Base-by-base conservation (phyloP, 345 rosid genomes). In the Salix caprea region DNA sequence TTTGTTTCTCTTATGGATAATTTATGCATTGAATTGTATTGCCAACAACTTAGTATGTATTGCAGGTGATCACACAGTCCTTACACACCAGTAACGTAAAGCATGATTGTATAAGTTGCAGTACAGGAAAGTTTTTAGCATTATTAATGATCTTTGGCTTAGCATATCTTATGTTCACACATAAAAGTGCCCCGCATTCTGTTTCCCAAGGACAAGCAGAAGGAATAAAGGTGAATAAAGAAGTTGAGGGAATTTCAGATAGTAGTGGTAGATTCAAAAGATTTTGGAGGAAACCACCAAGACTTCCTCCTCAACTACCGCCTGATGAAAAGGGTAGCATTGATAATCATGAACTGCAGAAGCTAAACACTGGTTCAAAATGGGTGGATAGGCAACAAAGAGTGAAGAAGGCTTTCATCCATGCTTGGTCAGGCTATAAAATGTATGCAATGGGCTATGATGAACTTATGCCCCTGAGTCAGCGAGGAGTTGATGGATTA, bases 401-500 rank as follows among this genome's bases (percentile, higher is more conserved):
- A 62, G 98, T 96, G 69, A 91, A 91, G 82, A 90, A 89, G 26
- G 95, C 99, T 79, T 96, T 96, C 82, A 76, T 87, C 76, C 87
- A 92, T 82, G 98, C 98, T 21, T 96, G 99, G 98, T 88, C 93
- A 65, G 99, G 99, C 67, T 96, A 96, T 78, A 91, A 87, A 82
- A 91, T 87, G 80, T 89, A 79, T 50, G 97, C 99, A 26, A 90
- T 94, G 91, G 98, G 97, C 72, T 88, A 82, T 80, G 98, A 96
- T 83, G 99, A 96, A 83, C 97, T 96, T 60, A 89, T 90, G 97
- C 98, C 99, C 32, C 64, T 92, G 61, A 91, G 91, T 76, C 86
- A 81, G 76, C 85, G 1, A 19, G 99, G 99, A 32, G 88, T 85
- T 71, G 91, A 96, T 83, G 98, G 97, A 21, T 83, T 96, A 79